A percentile compares a stretch with the other conserved stretches of the same genome.
Conservation (phyloP, 73 alveolate genomes). For the Effrenium voratum region DNA sequence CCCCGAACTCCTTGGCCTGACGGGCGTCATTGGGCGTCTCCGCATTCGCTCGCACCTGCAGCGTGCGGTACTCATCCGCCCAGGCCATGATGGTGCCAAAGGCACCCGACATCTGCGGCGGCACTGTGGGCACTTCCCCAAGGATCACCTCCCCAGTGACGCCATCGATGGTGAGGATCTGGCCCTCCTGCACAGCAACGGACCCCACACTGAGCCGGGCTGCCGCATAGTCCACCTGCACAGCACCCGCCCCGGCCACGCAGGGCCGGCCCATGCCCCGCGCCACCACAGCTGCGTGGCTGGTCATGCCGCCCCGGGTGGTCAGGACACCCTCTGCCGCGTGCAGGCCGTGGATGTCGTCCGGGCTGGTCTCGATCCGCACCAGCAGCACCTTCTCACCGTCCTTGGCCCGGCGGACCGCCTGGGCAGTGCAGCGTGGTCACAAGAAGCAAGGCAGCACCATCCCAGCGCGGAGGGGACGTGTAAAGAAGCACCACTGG, state of each 20-base stretch:
- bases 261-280: slow-evolving; percentile 97
- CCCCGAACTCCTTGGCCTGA: slow-evolving; percentile 51
- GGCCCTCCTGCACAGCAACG: slow-evolving; percentile 95
- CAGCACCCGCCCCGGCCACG: slow-evolving; percentile 95
- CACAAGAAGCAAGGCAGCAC: too few species aligned
- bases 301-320: slow-evolving; percentile 96
- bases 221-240: slow-evolving; percentile 42
- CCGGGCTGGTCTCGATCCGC: slow-evolving; percentile 97
- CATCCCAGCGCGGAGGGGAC: too few species aligned
- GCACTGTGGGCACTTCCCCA: slow-evolving; percentile 37
- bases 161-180: slow-evolving; percentile 96
- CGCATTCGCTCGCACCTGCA: slow-evolving; percentile 95
- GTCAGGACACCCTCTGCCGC: slow-evolving; percentile 95
- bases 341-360: slow-evolving; percentile 94
- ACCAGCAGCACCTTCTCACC: slow-evolving; percentile 95
- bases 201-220: slow-evolving; percentile 45
- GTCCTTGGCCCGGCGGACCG: slow-evolving; percentile 94
- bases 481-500: too few species aligned
- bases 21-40: slow-evolving; percentile 96
- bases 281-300: slow-evolving; percentile 97
- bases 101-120: slow-evolving; percentile 27
- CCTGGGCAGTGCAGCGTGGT: too few species aligned
- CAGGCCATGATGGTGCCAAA: slow-evolving; percentile 95
- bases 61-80: slow-evolving; percentile 96
- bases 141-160: slow-evolving; percentile 94